A percentile compares a stretch with the other conserved stretches of the same genome.
phyloP scores from a whole-genome alignment of 129 eudicot genomes.

The Chrysanthemum makinoi region DNA sequence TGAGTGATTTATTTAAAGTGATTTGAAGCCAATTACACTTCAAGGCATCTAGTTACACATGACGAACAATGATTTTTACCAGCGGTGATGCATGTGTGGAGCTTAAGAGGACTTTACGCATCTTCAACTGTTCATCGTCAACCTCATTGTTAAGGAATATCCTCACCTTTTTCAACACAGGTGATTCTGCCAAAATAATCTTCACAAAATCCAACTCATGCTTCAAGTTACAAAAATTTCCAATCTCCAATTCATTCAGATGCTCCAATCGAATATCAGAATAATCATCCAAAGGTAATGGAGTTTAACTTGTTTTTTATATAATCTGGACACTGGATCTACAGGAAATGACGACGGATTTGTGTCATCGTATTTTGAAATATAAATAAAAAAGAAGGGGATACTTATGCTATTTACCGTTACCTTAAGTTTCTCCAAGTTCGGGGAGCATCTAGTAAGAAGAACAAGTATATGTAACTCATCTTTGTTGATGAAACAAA shows the following conservation, averaged over 20 bases:
- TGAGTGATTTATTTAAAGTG: no score
- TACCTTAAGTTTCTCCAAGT: not conserved
- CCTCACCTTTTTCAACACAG: conserved; percentile 8
- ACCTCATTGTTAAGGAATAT: not conserved
- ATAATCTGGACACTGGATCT: not conserved
- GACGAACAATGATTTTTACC: no score
- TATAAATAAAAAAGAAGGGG: not conserved
- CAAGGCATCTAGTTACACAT: no score
- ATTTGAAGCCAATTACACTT: no score
- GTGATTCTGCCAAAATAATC: conserved; percentile 9
- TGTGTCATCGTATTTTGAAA: not conserved
- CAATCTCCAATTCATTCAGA: conserved; percentile 7
- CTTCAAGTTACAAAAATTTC: not conserved
- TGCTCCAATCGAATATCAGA: conserved; percentile 1
- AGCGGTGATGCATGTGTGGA: no score
- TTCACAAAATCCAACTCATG: conserved; percentile 17
- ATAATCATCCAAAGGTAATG: not conserved
- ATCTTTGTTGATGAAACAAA: not conserved
- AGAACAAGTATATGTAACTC: not conserved
- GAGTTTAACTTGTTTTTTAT: not conserved
- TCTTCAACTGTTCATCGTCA: not conserved
- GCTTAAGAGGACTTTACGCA: not conserved
- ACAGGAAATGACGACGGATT: not conserved
- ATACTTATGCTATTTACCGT: not conserved
- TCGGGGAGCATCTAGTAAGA: not conserved